Percentiles rank a stretch among this genome's conserved stretches.
Evolutionary conservation across 2,329 filamentous ascomycete genomes (phyloP).

Genomic region (Trichoderma cornu-damae): DNA sequence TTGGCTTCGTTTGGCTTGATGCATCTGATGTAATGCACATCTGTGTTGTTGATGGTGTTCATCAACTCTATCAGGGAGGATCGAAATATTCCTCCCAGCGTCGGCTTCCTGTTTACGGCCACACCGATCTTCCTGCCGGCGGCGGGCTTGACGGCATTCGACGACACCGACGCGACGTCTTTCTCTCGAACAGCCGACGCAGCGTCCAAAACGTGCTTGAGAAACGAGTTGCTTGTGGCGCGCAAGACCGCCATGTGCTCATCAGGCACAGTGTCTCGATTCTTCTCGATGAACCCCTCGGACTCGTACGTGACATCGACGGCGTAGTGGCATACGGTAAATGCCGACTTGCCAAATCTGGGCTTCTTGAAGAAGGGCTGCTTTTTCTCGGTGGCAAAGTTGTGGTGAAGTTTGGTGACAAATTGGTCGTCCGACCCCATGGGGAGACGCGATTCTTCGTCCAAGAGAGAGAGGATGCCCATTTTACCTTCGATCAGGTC

Average conservation of each 20-base stretch:
- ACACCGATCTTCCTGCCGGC: slow-evolving; percentile 83
- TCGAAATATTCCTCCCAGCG: slow-evolving; percentile 96
- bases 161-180: slow-evolving; percentile 61
- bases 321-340: slow-evolving; percentile 98
- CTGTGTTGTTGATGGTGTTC: slow-evolving; percentile 94
- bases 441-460: slow-evolving; percentile 92
- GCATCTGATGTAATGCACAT: slow-evolving; percentile 98
- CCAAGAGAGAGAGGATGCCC: slow-evolving; percentile 83
- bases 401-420: slow-evolving; percentile 90
- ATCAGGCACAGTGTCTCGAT: slow-evolving; percentile 95
- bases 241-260: slow-evolving; percentile 94
- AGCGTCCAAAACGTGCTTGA: slow-evolving; percentile 77
- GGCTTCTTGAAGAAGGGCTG: slow-evolving; percentile 99
- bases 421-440: slow-evolving; percentile 98
- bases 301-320: slow-evolving; percentile 98
- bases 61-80: slow-evolving; percentile 97
- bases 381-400: slow-evolving; percentile 85
- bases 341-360: slow-evolving; percentile 91
- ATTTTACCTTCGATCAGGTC: slow-evolving; percentile 97
- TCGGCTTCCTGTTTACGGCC: slow-evolving; percentile 92
- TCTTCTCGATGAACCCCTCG: slow-evolving; percentile 99
- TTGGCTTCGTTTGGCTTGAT: slow-evolving; percentile 99
- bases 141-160: slow-evolving; percentile 71
- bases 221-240: slow-evolving; percentile 77
- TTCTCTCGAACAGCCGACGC: slow-evolving; percentile 86